Conservation (phyloP, 768 basidiomycete species). For the Xerocomus potaroensis region DNA sequence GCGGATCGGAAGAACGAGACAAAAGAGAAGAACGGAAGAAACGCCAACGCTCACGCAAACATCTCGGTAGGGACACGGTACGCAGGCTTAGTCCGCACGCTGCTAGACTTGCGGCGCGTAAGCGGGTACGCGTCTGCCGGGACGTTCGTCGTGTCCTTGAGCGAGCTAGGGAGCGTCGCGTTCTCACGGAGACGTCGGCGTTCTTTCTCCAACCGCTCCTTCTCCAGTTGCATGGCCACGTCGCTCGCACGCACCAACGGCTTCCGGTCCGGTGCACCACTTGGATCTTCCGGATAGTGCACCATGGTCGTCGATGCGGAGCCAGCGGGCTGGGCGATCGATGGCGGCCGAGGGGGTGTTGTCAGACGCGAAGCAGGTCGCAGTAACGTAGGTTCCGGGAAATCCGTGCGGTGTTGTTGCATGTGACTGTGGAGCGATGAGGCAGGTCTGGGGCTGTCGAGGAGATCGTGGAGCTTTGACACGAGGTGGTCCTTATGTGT, state of each 20-base stretch:
- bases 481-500: constrained; percentile 30
- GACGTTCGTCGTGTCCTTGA: constrained; percentile 29
- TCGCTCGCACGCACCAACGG: constrained; percentile 48
- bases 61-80: constrained; percentile 14
- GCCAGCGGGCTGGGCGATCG: constrained; percentile 14
- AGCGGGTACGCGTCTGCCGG: constrained; percentile 16
- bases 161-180: constrained; percentile 14
- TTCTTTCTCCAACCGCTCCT: constrained; percentile 33
- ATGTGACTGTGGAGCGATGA: constrained; percentile 40
- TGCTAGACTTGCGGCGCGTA: constrained; percentile 19
- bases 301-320: constrained; percentile 16
- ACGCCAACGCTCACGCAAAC: constrained; percentile 8
- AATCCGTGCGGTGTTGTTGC: constrained; percentile 24
- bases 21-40: neutral
- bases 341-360: constrained; percentile 22
- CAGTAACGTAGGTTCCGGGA: constrained; percentile 23
- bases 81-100: constrained; percentile 7
- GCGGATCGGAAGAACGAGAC: neutral
- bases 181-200: constrained; percentile 26
- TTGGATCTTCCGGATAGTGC: constrained; percentile 13
- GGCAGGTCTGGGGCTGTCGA: constrained; percentile 39
- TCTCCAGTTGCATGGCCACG: constrained; percentile 51
- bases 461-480: constrained; percentile 44
- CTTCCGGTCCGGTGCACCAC: constrained; percentile 14
- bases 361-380: constrained; percentile 21